phyloP scores from a whole-genome alignment of 352 stramenopile genomes.

The Globisporangium megalacanthum region DNA sequence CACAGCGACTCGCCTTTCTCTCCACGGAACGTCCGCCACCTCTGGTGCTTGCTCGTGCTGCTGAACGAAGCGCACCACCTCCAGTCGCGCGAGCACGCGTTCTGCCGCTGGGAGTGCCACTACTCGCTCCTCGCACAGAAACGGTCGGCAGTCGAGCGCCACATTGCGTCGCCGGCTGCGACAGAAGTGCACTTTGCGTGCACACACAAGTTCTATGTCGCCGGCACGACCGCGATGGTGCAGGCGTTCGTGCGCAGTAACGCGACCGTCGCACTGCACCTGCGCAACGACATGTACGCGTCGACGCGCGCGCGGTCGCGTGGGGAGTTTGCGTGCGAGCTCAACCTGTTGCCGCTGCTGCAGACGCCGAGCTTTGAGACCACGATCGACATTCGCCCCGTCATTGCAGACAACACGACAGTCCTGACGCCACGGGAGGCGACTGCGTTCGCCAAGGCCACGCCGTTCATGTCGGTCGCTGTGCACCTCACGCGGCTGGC shows the following conservation, averaged over 20 bases:
- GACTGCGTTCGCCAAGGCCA: conserved; percentile 21
- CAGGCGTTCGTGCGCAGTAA: conserved; percentile 30
- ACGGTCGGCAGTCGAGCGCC: conserved; percentile 48
- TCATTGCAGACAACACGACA: conserved; percentile 11
- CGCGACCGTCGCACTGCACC: conserved; percentile 24
- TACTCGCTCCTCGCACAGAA: conserved; percentile 56
- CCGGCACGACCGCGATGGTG: conserved; percentile 24
- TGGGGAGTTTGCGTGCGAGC: conserved; percentile 41
- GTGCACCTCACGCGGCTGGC: conserved; percentile 33
- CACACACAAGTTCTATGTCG: conserved; percentile 60
- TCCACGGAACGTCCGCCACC: conserved; percentile 21
- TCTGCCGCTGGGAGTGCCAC: conserved; percentile 67
- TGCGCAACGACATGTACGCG: conserved; percentile 73
- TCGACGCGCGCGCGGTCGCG: conserved; percentile 39
- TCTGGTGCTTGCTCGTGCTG: conserved; percentile 53
- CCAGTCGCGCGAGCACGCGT: conserved; percentile 45
- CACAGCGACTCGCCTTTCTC: conserved; percentile 18
- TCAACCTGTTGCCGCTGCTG: conserved; percentile 33
- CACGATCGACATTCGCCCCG: conserved; percentile 42
- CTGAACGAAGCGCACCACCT: conserved; percentile 64
- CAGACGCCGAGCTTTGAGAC: conserved; percentile 29
- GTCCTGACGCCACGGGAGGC: conserved; percentile 56
- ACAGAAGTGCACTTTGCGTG: conserved; percentile 47
- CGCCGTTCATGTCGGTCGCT: conserved; percentile 49
- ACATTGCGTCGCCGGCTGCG: conserved; percentile 2